Base-by-base conservation (phyloP, 495 filamentous ascomycete genomes). In the Ascobolus immersus region DNA sequence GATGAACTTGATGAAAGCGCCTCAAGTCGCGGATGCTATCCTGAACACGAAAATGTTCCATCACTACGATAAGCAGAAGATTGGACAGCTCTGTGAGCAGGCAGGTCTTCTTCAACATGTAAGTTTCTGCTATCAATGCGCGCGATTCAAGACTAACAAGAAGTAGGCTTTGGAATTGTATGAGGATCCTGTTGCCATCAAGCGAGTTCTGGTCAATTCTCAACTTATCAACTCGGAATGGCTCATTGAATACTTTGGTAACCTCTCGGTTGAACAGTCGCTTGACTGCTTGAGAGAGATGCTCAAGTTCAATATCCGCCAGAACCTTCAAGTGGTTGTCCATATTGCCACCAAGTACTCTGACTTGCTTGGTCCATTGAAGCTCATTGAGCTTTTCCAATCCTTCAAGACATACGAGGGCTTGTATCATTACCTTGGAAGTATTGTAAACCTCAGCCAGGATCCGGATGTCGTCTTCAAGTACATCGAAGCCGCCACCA, bases 391-490 rank as follows among this genome's bases (percentile, higher is more conserved):
- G 39, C 67, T 99, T 2, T 70, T 99, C 35, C 89, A 99, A 59
- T 91, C 82, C 54, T 90, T 93, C 58, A 77, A 82, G 49, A 93
- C 82, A 20, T 71, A 77, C 19, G 86, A 99, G 54, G 86, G 86
- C 51, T 67, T 99, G 11, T 99, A 86, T 65, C 92, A 84, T 61
- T 99, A 92, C 56, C 67, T 99, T 34, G 84, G 82, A 33, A 86
- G 80, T 49, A 82, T 99, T 41, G 86, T 99, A 55, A 99, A 99
- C 51, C 56, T 99, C 17, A 89, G 77, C 39, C 77, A 93, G 53
- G 89, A 99, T 47, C 57, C 73, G 15, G 89, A 99, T 46, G 86
- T 99, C 25, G 70, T 78, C 53, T 99, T 92, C 71, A 99, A 99
- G 62, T 99, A 99, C 54, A 89, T 99, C 33, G 80, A 94, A 57